Evolutionary conservation across 2,329 filamentous ascomycete genomes (phyloP).

Genomic region (Rhexocercosporidium sp.): DNA sequence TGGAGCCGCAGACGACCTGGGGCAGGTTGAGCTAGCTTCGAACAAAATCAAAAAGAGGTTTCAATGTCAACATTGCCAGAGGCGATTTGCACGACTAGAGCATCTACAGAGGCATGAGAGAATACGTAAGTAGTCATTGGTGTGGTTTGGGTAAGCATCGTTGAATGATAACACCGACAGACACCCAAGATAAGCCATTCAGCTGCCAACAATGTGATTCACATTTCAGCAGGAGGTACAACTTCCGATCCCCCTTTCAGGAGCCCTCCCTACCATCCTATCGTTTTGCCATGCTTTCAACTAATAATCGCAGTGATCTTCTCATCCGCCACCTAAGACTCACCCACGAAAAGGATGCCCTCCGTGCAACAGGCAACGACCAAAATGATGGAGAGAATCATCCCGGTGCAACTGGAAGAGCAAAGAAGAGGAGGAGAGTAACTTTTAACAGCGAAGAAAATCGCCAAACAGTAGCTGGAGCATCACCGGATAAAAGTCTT

Average conservation of each 20-base stretch:
- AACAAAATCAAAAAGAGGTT: constrained; percentile 21
- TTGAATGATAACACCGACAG: constrained; percentile 25
- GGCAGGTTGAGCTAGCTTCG: neutral
- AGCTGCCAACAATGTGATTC: constrained; percentile 63
- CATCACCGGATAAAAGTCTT: neutral
- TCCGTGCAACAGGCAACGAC: neutral
- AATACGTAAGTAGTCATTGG: constrained; percentile 46
- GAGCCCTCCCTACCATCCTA: neutral
- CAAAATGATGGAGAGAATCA: neutral
- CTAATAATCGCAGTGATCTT: constrained; percentile 62
- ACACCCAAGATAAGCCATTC: constrained; percentile 70
- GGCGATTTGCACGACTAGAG: constrained; percentile 67
- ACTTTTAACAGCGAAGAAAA: neutral
- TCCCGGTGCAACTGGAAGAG: neutral
- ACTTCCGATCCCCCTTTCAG: constrained; percentile 24
- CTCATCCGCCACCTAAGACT: constrained; percentile 69
- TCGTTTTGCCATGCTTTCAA: no score
- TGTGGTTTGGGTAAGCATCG: neutral
- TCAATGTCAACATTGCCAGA: constrained; percentile 64
- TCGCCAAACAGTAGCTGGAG: neutral
- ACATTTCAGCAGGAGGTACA: constrained; percentile 66
- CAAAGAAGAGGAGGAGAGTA: constrained; percentile 13
- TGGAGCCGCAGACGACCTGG: neutral
- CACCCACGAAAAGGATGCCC: constrained; percentile 49
- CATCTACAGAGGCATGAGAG: constrained; percentile 68